Evolutionary conservation across 75 land plant species (phyloP).

Genomic region (Pinus tabuliformis): DNA sequence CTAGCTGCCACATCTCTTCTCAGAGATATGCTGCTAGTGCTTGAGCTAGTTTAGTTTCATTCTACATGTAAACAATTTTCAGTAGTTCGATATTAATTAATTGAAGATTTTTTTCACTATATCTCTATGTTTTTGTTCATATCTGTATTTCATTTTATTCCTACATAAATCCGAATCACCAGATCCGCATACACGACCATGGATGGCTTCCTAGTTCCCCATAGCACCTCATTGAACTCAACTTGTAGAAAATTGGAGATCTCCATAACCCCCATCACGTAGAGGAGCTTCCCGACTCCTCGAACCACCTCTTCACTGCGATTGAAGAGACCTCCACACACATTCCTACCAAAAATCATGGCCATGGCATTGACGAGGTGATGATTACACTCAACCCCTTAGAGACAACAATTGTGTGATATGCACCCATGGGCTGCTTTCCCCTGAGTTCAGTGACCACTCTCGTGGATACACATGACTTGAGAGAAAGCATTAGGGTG

Average conservation of each 20-base stretch:
- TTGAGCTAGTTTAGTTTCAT: no score
- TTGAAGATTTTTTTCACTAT: no score
- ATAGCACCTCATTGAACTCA: slow-evolving; percentile 63
- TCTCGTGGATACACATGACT: slow-evolving; percentile 49
- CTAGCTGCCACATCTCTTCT: no score
- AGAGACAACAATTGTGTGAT: slow-evolving; percentile 38
- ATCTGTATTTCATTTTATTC: no score
- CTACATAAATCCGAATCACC: background rate
- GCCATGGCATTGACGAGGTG: slow-evolving; percentile 36
- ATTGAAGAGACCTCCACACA: slow-evolving; percentile 62
- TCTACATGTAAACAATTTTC: no score
- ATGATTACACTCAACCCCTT: slow-evolving; percentile 17
- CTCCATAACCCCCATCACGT: slow-evolving; percentile 58
- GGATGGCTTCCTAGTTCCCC: slow-evolving; percentile 66
- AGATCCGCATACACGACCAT: slow-evolving; percentile 55
- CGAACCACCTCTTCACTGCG: slow-evolving; percentile 29
- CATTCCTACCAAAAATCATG: slow-evolving; percentile 37
- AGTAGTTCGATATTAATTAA: no score
- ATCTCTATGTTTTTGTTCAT: no score
- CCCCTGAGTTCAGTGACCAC: slow-evolving; percentile 84
- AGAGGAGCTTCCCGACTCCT: slow-evolving; percentile 48
- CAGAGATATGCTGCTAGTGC: no score
- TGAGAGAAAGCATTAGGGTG: no score
- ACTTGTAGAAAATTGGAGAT: slow-evolving; percentile 69
- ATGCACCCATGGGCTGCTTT: slow-evolving; percentile 28